A percentile compares a stretch with the other conserved stretches of the same genome.
phyloP scores from a whole-genome alignment of 768 basidiomycete species.

The Hirschioporus abietinus region DNA sequence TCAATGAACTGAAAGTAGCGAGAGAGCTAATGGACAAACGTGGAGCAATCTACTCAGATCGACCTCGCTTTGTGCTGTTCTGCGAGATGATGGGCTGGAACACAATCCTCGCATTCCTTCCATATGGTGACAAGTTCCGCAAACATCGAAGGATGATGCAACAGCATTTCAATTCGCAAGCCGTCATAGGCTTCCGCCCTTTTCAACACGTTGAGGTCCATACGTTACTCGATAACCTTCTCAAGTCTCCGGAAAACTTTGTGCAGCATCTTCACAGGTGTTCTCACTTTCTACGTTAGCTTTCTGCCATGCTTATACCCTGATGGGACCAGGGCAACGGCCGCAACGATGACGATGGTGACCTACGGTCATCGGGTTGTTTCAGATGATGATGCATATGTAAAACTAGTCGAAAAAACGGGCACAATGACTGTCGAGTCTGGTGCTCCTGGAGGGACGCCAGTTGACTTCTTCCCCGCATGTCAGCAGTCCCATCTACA shows the following conservation, averaged over 20 bases:
- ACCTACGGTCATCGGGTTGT: slow-evolving; percentile 51
- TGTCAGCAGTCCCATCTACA: slow-evolving; percentile 11
- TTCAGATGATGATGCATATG: slow-evolving; percentile 34
- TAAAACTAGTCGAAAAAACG: slow-evolving; percentile 32
- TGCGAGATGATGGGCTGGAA: slow-evolving; percentile 19
- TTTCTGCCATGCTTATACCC: not conserved
- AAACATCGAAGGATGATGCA: slow-evolving; percentile 66
- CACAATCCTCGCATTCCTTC: slow-evolving; percentile 9
- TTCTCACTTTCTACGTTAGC: not conserved
- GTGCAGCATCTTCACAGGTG: slow-evolving; percentile 10
- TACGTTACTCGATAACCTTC: slow-evolving; percentile 12
- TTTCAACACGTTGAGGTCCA: slow-evolving; percentile 14
- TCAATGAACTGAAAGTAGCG: slow-evolving; percentile 22
- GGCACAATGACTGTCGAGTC: slow-evolving; percentile 10
- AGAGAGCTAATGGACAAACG: slow-evolving; percentile 24
- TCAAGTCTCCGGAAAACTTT: slow-evolving; percentile 12
- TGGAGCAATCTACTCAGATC: slow-evolving; percentile 20
- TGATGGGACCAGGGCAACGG: slow-evolving; percentile 17
- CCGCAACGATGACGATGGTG: slow-evolving; percentile 22
- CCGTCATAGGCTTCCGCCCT: slow-evolving; percentile 2
- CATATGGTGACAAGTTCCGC: slow-evolving; percentile 24
- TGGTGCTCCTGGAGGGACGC: slow-evolving; percentile 15
- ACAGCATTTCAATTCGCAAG: slow-evolving; percentile 49
- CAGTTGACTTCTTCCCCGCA: slow-evolving; percentile 21
- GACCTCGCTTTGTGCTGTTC: slow-evolving; percentile 19